Conservation (phyloP, 805 yeast species). For the Yarrowia porcina region DNA sequence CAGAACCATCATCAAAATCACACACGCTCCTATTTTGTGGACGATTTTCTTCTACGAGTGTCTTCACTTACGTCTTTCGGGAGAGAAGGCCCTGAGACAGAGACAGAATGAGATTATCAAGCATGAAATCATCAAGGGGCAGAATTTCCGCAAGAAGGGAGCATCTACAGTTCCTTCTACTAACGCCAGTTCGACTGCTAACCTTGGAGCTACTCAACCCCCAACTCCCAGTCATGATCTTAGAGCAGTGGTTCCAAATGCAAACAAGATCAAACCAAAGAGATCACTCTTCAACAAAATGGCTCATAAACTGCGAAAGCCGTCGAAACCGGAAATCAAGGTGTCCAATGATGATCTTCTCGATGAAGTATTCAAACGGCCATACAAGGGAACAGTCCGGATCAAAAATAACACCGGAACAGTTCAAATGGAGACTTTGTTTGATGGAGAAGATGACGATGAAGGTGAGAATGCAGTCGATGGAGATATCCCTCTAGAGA, state of each 20-base stretch:
- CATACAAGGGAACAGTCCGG: constrained; percentile 34
- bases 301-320: constrained; percentile 10
- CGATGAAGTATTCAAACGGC: constrained; percentile 36
- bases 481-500: background rate
- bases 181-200: background rate
- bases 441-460: background rate
- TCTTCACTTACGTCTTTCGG: constrained; percentile 29
- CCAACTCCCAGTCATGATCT: background rate
- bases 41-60: constrained; percentile 39
- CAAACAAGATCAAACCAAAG: background rate
- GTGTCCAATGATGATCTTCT: constrained; percentile 34
- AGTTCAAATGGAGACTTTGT: constrained; percentile 13
- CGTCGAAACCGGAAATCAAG: constrained; percentile 27
- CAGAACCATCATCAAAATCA: constrained; percentile 39
- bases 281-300: background rate
- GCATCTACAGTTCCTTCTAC: background rate
- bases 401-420: constrained; percentile 25
- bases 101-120: constrained; percentile 17
- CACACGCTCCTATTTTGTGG: constrained; percentile 41
- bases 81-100: background rate
- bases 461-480: background rate
- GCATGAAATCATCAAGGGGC: constrained; percentile 26
- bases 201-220: background rate
- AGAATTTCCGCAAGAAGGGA: constrained; percentile 19
- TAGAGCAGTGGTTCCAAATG: background rate